A percentile compares a stretch with the other conserved stretches of the same genome.
Evolutionary conservation across 208 protist genomes (phyloP).

Genomic region (Trypanosoma lewisi): DNA sequence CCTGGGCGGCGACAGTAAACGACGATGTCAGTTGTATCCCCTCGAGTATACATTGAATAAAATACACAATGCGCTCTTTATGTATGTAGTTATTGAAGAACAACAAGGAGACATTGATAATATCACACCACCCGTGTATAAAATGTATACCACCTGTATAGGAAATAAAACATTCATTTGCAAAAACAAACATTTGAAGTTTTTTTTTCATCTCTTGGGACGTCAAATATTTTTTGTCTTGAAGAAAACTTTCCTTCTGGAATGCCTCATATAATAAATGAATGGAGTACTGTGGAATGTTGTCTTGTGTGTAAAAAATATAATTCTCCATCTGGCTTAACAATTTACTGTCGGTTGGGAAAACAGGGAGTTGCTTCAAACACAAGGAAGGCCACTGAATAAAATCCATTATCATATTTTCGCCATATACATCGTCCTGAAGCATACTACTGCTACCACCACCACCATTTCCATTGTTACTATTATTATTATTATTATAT

Average conservation of each 20-base stretch:
- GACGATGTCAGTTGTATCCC: slow-evolving; percentile 43
- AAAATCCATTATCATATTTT: slow-evolving; percentile 30
- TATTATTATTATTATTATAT: too few relatives aligned
- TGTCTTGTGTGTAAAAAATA: slow-evolving; percentile 50
- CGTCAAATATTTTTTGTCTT: slow-evolving; percentile 36
- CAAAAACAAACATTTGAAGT: slow-evolving; percentile 57
- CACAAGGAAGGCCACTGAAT: slow-evolving; percentile 61
- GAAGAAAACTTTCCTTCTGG: slow-evolving; percentile 39
- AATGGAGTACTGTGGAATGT: slow-evolving; percentile 76
- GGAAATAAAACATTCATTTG: slow-evolving; percentile 74
- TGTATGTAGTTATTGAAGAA: slow-evolving; percentile 41
- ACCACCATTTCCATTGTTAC: too few relatives aligned
- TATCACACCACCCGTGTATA: slow-evolving; percentile 73
- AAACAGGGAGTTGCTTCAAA: slow-evolving; percentile 49
- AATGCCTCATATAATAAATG: slow-evolving; percentile 46
- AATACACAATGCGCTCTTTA: slow-evolving; percentile 37
- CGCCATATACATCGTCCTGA: neutral
- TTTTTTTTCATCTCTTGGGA: slow-evolving; percentile 39
- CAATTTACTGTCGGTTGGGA: slow-evolving; percentile 42
- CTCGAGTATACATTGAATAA: slow-evolving; percentile 46
- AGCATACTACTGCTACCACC: too few relatives aligned
- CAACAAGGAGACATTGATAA: slow-evolving; percentile 47
- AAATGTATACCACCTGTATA: slow-evolving; percentile 72
- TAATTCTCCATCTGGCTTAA: slow-evolving; percentile 42
- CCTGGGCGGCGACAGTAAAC: slow-evolving; percentile 75